Conservation (phyloP, 148 eudicot genomes). For the Spergularia marina region DNA sequence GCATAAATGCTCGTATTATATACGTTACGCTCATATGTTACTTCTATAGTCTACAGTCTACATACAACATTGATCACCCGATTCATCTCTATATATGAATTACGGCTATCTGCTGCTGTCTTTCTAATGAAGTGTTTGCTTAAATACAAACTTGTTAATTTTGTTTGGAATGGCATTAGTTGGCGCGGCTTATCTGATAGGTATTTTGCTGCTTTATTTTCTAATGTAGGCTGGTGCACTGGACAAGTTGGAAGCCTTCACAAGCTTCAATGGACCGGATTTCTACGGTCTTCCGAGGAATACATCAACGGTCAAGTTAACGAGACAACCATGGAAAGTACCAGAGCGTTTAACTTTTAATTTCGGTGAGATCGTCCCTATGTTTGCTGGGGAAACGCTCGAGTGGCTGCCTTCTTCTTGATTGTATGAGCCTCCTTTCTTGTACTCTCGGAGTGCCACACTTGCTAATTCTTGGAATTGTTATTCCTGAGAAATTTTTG, state of each 20-base stretch:
- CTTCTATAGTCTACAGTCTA: background rate
- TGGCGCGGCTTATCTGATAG: background rate
- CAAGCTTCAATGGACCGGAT: conserved; percentile 97
- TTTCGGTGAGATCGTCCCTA: conserved; percentile 77
- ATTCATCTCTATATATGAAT: too few relatives aligned
- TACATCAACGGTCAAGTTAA: conserved; percentile 61
- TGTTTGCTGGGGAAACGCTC: conserved; percentile 90
- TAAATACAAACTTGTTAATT: background rate
- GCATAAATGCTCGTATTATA: too few relatives aligned
- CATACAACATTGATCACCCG: too few relatives aligned
- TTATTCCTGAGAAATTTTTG: too few relatives aligned
- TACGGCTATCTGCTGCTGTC: background rate
- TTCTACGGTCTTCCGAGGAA: conserved; percentile 91
- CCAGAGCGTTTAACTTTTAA: conserved; percentile 54
- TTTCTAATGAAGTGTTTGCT: background rate
- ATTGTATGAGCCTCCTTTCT: conserved; percentile 16
- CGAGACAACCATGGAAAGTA: conserved; percentile 72
- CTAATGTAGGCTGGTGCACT: conserved; percentile 71
- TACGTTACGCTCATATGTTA: background rate
- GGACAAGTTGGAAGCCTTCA: conserved; percentile 92
- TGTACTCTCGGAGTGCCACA: too few relatives aligned
- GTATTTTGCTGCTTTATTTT: conserved; percentile 1
- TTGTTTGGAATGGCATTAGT: background rate
- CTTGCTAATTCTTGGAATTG: too few relatives aligned
- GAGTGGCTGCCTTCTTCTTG: conserved; percentile 56